Evolutionary conservation across 2,329 filamentous ascomycete species (phyloP).

Genomic region (Trichophyton verrucosum): DNA sequence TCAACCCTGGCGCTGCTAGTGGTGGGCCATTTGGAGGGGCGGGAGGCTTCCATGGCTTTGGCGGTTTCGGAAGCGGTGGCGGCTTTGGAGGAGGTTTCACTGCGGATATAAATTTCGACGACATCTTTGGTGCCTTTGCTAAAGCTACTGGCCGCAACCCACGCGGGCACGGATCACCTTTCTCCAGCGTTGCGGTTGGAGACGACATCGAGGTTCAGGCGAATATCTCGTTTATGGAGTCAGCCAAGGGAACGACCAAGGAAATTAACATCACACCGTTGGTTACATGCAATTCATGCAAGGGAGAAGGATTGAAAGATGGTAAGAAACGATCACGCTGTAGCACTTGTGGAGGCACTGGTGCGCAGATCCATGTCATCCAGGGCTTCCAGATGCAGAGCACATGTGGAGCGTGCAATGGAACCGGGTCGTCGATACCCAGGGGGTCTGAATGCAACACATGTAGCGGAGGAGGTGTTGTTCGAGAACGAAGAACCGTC

Average conservation of each 20-base stretch:
- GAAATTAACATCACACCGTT: conserved; percentile 78
- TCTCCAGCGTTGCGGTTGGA: conserved; percentile 62
- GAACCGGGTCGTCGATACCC: conserved; percentile 63
- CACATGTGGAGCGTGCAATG: conserved; percentile 70
- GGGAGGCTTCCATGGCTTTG: conserved; percentile 48
- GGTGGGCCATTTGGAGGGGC: conserved; percentile 44
- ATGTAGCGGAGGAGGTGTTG: conserved; percentile 72
- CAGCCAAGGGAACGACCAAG: conserved; percentile 79
- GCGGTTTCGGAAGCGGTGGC: conserved; percentile 39
- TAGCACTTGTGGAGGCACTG: conserved; percentile 71
- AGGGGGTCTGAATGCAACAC: conserved; percentile 66
- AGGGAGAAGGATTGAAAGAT: conserved; percentile 70
- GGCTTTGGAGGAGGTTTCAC: conserved; percentile 54
- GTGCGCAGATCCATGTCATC: conserved; percentile 76
- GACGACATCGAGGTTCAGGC: conserved; percentile 93
- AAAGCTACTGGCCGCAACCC: conserved; percentile 43
- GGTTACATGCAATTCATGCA: conserved; percentile 68
- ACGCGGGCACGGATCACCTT: conserved; percentile 49
- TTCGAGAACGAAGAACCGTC: conserved; percentile 70
- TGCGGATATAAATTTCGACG: conserved; percentile 86
- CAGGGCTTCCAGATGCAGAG: conserved; percentile 92
- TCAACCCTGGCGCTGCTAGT: conserved; percentile 57
- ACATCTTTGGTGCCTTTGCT: conserved; percentile 80
- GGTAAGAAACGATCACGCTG: conserved; percentile 64
- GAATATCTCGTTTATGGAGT: conserved; percentile 89